phyloP scores from a whole-genome alignment of 2,329 filamentous ascomycete genomes.

The Aphanoascus verrucosus region DNA sequence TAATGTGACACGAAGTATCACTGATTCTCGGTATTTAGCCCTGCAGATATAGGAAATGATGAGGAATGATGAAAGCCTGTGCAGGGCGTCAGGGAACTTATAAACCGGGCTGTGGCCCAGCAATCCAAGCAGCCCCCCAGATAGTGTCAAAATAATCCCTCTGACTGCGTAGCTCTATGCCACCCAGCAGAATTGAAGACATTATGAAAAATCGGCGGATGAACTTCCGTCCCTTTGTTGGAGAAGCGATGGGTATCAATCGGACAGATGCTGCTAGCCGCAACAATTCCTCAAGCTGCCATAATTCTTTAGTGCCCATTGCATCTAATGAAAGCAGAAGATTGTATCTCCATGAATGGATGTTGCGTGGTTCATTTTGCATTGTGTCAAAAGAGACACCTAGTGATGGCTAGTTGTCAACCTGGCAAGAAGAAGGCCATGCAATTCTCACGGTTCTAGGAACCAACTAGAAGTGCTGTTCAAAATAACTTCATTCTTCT shows the following conservation, averaged over 20 bases:
- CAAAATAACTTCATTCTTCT: too few species aligned
- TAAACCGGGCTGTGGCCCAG: not conserved
- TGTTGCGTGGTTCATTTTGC: not conserved
- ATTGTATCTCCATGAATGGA: not conserved
- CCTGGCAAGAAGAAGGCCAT: too few species aligned
- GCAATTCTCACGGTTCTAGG: too few species aligned
- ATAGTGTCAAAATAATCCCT: not conserved
- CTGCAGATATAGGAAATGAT: not conserved
- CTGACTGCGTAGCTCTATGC: not conserved
- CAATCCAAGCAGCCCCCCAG: not conserved
- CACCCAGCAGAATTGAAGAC: not conserved
- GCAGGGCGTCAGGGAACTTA: constrained; percentile 1
- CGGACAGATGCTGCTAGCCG: not conserved
- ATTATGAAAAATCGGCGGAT: not conserved
- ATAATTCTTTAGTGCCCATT: not conserved
- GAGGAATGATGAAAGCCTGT: constrained; percentile 1
- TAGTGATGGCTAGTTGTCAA: too few species aligned
- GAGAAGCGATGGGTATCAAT: not conserved
- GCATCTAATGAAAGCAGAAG: not conserved
- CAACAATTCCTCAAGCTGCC: not conserved
- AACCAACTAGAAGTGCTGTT: too few species aligned
- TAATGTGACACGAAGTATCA: not conserved
- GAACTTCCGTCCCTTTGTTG: not conserved
- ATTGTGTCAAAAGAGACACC: not conserved
- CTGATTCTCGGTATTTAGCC: not conserved